phyloP scores from a whole-genome alignment of 2,329 filamentous ascomycete genomes.

The Fusarium sp. region DNA sequence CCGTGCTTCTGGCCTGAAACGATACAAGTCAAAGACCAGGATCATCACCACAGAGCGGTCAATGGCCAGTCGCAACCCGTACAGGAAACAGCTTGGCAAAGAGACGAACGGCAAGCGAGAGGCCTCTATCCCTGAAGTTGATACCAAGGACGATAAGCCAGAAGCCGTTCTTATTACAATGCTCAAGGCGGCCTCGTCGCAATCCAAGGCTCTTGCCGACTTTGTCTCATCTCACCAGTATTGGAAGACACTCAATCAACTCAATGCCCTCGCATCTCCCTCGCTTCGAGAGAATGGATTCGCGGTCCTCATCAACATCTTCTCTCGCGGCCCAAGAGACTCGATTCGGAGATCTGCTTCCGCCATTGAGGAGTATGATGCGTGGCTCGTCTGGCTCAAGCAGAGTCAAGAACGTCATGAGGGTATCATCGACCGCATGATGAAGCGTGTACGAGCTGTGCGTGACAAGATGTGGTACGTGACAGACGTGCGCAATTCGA shows the following conservation, averaged over 20 bases:
- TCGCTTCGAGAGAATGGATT: conserved; percentile 76
- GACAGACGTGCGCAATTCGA: conserved; percentile 91
- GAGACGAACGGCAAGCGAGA: conserved; percentile 24
- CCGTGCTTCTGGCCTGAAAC: conserved; percentile 71
- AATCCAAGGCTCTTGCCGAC: conserved; percentile 82
- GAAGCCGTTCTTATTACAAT: conserved; percentile 74
- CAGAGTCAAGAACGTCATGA: conserved; percentile 85
- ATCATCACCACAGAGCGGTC: conserved; percentile 64
- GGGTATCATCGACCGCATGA: conserved; percentile 78
- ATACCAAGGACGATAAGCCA: conserved; percentile 53
- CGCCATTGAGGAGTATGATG: conserved; percentile 82
- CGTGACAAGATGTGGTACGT: conserved; percentile 99
- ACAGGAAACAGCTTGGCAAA: conserved; percentile 54
- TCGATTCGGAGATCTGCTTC: conserved; percentile 76
- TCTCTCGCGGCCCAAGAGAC: conserved; percentile 77
- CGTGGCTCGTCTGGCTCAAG: conserved; percentile 85
- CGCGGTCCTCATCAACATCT: conserved; percentile 77
- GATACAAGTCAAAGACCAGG: conserved; percentile 70
- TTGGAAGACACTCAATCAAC: conserved; percentile 82
- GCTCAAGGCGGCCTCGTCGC: conserved; percentile 80
- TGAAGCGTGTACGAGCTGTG: conserved; percentile 77
- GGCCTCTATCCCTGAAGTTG: conserved; percentile 11
- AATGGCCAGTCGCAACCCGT: conserved; percentile 69
- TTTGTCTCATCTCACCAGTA: conserved; percentile 88
- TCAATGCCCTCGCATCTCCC: conserved; percentile 71